Evolutionary conservation across 2,329 filamentous ascomycete species (phyloP).

Genomic region (Biscogniauxia mediterranea): DNA sequence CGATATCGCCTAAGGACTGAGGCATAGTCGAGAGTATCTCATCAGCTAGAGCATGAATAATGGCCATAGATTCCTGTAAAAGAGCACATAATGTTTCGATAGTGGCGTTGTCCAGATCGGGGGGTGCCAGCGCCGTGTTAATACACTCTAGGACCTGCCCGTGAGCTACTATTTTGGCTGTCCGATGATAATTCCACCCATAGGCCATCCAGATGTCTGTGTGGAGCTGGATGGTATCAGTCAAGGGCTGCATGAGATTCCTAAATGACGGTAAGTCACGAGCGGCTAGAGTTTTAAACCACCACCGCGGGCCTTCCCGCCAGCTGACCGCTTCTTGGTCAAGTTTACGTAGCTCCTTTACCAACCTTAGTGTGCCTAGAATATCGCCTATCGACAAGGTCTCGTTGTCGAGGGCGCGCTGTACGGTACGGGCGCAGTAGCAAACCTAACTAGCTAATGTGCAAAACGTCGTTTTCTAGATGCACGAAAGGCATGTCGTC

Average conservation of each 20-base stretch:
- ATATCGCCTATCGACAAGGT: conserved; percentile 11
- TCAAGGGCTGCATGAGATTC: conserved; percentile 6
- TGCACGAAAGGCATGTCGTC: conserved; percentile 26
- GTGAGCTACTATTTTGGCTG: conserved; percentile 37
- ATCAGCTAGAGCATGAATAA: conserved; percentile 31
- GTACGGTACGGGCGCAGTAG: conserved; percentile 30
- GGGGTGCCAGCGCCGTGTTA: conserved; percentile 9
- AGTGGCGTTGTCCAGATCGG: conserved; percentile 7
- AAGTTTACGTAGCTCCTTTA: conserved; percentile 32
- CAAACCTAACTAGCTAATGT: conserved; percentile 30
- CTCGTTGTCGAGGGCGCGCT: conserved; percentile 14
- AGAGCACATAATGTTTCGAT: conserved; percentile 13
- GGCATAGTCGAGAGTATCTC: conserved; percentile 38
- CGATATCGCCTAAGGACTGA: conserved; percentile 37
- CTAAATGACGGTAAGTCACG: conserved; percentile 17
- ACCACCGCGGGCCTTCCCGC: conserved; percentile 35
- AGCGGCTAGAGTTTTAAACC: conserved; percentile 26
- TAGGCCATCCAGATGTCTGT: conserved; percentile 40
- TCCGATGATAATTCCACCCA: conserved; percentile 41
- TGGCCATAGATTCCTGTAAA: conserved; percentile 21
- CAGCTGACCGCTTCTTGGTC: conserved; percentile 32
- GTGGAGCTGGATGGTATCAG: conserved; percentile 34
- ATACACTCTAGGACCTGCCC: conserved; percentile 35
- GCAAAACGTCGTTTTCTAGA: conserved; percentile 29
- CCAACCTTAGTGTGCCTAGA: conserved; percentile 27